Conservation (phyloP, 2,329 filamentous ascomycete genomes). For the Arachnomyces sp. region DNA sequence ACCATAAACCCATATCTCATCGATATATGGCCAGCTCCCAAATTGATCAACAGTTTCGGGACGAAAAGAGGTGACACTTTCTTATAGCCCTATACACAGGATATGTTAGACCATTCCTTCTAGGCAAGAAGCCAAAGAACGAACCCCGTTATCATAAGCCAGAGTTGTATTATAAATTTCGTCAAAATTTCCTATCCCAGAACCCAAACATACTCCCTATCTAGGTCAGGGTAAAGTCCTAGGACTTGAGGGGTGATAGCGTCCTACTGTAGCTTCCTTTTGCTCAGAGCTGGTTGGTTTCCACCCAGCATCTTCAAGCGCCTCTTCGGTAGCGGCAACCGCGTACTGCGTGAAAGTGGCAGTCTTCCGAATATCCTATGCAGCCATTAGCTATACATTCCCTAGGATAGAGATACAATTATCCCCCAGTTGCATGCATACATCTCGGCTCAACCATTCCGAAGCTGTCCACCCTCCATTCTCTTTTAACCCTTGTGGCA, state of each 20-base stretch:
- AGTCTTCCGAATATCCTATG: conserved; percentile 64
- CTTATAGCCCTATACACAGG: conserved; percentile 61
- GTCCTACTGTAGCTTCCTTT: conserved; percentile 57
- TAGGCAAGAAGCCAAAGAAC: conserved; percentile 19
- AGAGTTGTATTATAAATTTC: conserved; percentile 80
- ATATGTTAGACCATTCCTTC: background rate
- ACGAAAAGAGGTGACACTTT: conserved; percentile 93
- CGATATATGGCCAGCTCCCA: conserved; percentile 88
- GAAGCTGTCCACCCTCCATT: conserved; percentile 36
- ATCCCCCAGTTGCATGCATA: conserved; percentile 27
- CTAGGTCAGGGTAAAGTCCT: conserved; percentile 8
- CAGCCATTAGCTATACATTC: conserved; percentile 8
- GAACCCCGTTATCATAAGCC: conserved; percentile 63
- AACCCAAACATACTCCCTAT: conserved; percentile 81
- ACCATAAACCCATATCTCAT: conserved; percentile 79
- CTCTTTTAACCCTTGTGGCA: conserved; percentile 52
- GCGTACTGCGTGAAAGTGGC: conserved; percentile 90
- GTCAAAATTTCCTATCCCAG: conserved; percentile 88
- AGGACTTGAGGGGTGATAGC: background rate
- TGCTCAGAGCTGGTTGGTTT: conserved; percentile 52
- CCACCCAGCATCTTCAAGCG: conserved; percentile 75
- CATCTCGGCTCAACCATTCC: conserved; percentile 38
- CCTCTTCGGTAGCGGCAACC: conserved; percentile 76
- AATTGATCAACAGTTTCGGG: conserved; percentile 84
- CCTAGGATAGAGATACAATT: too few relatives aligned